These are phyloP conservation scores for Ophiostoma sp. DNA, from an alignment of 2,329 filamentous ascomycete species.

Conservation along the genomic window DNA sequence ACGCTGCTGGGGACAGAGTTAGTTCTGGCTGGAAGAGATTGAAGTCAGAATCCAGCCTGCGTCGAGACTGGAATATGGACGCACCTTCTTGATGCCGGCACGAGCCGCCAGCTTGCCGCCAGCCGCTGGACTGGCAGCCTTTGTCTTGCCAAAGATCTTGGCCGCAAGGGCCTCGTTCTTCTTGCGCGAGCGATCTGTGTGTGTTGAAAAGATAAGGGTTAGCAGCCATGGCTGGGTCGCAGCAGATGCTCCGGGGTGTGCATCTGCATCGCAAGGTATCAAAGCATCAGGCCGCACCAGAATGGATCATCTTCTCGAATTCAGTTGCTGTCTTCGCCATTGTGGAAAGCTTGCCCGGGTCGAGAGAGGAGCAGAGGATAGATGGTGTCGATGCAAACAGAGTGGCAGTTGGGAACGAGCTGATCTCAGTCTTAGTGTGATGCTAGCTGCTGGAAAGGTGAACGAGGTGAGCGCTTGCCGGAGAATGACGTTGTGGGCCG, in stretches of 20 bases:
- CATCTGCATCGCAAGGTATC: background rate
- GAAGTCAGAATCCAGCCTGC: background rate
- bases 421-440: background rate
- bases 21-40: background rate
- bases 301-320: constrained; percentile 52
- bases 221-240: background rate
- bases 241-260: background rate
- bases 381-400: background rate
- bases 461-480: background rate
- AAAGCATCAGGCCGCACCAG: constrained; percentile 36
- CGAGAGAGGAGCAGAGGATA: background rate
- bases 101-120: constrained; percentile 60
- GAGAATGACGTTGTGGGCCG: constrained; percentile 2
- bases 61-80: constrained; percentile 17
- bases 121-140: constrained; percentile 35
- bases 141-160: constrained; percentile 56
- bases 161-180: constrained; percentile 67
- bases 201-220: background rate
- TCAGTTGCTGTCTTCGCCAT: constrained; percentile 37
- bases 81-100: constrained; percentile 67
- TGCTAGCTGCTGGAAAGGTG: background rate
- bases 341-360: background rate
- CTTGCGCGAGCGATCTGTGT: constrained; percentile 59
- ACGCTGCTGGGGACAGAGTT: constrained; percentile 26
- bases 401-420: background rate